These are phyloP conservation scores for Endoconidiophora polonica DNA, from an alignment of 2,329 filamentous ascomycete genomes.

Conservation along the genomic window DNA sequence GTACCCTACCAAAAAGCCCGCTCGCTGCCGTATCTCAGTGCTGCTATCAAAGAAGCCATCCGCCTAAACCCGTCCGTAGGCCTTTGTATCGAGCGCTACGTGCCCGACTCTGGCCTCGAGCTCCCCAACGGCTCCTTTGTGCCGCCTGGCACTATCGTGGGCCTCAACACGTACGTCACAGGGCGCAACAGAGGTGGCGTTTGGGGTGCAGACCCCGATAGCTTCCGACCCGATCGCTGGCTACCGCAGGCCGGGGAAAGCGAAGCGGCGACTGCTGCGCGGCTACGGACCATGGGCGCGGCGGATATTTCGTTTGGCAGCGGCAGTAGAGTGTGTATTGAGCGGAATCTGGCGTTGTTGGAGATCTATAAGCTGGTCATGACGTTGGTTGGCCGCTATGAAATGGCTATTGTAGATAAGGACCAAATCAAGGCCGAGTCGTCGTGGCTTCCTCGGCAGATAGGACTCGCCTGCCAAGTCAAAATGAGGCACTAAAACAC, in stretches of 20 bases:
- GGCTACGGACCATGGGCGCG: conserved; percentile 22
- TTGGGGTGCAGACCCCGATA: conserved; percentile 24
- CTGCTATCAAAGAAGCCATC: conserved; percentile 32
- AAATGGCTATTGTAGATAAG: conserved; percentile 11
- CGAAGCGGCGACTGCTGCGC: conserved; percentile 20
- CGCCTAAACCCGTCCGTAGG: conserved; percentile 29
- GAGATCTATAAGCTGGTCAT: conserved; percentile 29
- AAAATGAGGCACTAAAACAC: too few relatives aligned
- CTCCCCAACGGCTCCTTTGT: conserved; percentile 24
- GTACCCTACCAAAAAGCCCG: conserved; percentile 23
- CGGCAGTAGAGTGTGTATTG: conserved; percentile 29
- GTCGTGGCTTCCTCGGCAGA: background rate
- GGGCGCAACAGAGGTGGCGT: conserved; percentile 21
- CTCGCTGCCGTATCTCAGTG: conserved; percentile 30
- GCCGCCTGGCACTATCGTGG: conserved; percentile 30
- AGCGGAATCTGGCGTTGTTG: conserved; percentile 27
- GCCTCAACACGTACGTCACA: conserved; percentile 25
- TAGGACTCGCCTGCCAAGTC: background rate
- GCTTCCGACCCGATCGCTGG: conserved; percentile 34
- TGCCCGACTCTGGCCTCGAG: conserved; percentile 22
- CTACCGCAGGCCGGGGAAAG: conserved; percentile 15
- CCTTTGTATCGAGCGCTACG: conserved; percentile 21
- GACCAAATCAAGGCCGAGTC: background rate
- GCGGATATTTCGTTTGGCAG: conserved; percentile 28
- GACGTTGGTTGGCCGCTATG: conserved; percentile 19